These are phyloP conservation scores for Excoecaria agallocha DNA, from an alignment of 345 rosid species.

Conservation along the genomic window DNA sequence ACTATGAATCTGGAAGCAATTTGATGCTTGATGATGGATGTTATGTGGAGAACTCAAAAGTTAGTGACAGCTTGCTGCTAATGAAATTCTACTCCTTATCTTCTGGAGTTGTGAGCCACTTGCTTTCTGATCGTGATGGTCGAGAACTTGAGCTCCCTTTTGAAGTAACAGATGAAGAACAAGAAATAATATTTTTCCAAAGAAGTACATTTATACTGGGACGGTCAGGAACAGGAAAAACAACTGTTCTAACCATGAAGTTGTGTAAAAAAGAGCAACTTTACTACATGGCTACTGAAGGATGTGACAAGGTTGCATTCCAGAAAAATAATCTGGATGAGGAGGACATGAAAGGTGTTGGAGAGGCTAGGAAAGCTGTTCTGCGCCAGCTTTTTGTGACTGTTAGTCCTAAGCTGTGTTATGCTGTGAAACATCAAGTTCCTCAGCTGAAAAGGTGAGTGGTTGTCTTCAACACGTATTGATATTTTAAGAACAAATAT, in stretches of 20 bases:
- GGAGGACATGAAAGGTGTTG: slow-evolving; percentile 33
- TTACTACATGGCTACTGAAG: slow-evolving; percentile 25
- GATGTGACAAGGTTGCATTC: not conserved
- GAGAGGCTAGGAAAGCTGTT: slow-evolving; percentile 9
- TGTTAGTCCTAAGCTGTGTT: slow-evolving; percentile 43
- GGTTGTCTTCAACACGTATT: slow-evolving; percentile 23
- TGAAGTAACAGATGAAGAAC: slow-evolving; percentile 47
- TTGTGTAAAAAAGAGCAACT: slow-evolving; percentile 40
- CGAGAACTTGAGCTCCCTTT: slow-evolving; percentile 46
- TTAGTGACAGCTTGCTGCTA: slow-evolving; percentile 43
- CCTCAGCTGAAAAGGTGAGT: slow-evolving; percentile 44
- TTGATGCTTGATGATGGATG: slow-evolving; percentile 19
- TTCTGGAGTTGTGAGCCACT: slow-evolving; percentile 28
- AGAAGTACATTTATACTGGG: slow-evolving; percentile 50
- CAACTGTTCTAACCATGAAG: slow-evolving; percentile 51
- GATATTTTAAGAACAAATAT: slow-evolving; percentile 33
- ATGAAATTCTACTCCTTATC: slow-evolving; percentile 58
- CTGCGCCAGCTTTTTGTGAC: slow-evolving; percentile 55
- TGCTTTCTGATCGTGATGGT: slow-evolving; percentile 41
- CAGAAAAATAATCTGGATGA: slow-evolving; percentile 12
- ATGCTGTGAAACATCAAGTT: slow-evolving; percentile 44
- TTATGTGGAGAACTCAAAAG: slow-evolving; percentile 43
- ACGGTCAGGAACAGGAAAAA: slow-evolving; percentile 60
- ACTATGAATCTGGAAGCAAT: slow-evolving; percentile 18
- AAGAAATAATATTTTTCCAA: slow-evolving; percentile 34